phyloP scores from a whole-genome alignment of 2,329 filamentous ascomycete species.

The Penicillium carneum region DNA sequence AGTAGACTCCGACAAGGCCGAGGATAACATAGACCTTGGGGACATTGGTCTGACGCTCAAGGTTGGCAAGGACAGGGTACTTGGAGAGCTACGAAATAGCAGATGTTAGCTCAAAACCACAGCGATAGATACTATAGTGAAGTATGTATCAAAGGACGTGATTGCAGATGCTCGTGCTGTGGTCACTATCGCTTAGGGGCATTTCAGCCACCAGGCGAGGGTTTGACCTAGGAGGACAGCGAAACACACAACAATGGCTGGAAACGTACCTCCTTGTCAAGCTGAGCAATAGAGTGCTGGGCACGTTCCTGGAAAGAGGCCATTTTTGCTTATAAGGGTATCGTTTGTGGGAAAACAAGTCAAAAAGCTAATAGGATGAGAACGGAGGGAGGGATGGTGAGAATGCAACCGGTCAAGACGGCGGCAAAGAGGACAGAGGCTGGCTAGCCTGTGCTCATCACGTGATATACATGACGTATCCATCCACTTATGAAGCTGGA shows the following conservation, averaged over 20 bases:
- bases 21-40: slow-evolving; percentile 73
- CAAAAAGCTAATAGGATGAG: slow-evolving; percentile 20
- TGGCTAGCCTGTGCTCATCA: slow-evolving; percentile 30
- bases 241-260: slow-evolving; percentile 32
- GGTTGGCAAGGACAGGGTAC: slow-evolving; percentile 71
- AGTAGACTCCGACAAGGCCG: slow-evolving; percentile 69
- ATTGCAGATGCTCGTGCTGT: neutral
- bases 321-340: slow-evolving; percentile 39
- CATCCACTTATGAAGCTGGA: slow-evolving; percentile 12
- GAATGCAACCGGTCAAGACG: slow-evolving; percentile 37
- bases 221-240: slow-evolving; percentile 32
- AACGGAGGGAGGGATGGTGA: slow-evolving; percentile 38
- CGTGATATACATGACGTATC: slow-evolving; percentile 36
- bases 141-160: neutral
- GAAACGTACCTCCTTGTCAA: slow-evolving; percentile 70
- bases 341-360: slow-evolving; percentile 14
- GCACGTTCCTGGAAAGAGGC: slow-evolving; percentile 67
- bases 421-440: slow-evolving; percentile 29
- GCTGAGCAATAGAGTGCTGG: slow-evolving; percentile 69
- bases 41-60: slow-evolving; percentile 72
- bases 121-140: neutral
- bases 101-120: slow-evolving; percentile 14
- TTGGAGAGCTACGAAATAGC: slow-evolving; percentile 65
- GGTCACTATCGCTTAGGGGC: slow-evolving; percentile 2
- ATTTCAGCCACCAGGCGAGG: slow-evolving; percentile 18